These are phyloP conservation scores for Euclidium syriacum DNA, from an alignment of 345 rosid genomes.

Conservation along the genomic window DNA sequence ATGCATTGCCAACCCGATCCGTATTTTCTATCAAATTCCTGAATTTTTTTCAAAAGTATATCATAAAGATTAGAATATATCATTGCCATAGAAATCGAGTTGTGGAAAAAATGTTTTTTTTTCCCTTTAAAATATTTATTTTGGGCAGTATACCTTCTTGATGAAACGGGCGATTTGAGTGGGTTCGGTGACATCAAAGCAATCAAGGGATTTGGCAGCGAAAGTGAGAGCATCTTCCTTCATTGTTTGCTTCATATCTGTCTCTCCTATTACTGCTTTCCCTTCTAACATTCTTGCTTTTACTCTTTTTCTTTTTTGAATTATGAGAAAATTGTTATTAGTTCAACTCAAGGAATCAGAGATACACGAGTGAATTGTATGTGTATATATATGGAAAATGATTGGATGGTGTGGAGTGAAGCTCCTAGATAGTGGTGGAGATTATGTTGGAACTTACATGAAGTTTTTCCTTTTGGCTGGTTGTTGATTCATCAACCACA, in stretches of 20 bases:
- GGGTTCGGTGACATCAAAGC: conserved; percentile 61
- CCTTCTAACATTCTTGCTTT: conserved; percentile 64
- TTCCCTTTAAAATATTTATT: no score
- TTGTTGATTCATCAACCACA: conserved; percentile 18
- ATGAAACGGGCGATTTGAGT: conserved; percentile 74
- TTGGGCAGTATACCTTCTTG: no score
- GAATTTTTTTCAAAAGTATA: neutral
- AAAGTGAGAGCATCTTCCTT: conserved; percentile 62
- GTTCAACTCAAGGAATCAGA: neutral
- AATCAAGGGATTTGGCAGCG: conserved; percentile 78
- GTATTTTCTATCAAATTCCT: conserved; percentile 49
- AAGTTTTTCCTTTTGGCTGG: conserved; percentile 9
- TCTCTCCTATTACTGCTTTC: conserved; percentile 70
- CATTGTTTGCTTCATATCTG: conserved; percentile 78
- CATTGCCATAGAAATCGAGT: neutral
- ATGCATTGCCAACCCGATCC: conserved; percentile 62
- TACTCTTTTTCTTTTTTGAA: neutral
- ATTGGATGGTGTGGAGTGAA: conserved; percentile 15
- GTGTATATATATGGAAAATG: neutral
- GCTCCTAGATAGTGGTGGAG: conserved; percentile 28
- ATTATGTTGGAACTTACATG: conserved; percentile 12
- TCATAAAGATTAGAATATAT: neutral
- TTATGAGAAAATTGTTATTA: neutral
- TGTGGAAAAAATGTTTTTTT: no score
- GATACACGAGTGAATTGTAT: neutral